Evolutionary conservation across 1,139 yeast species (phyloP).

Genomic region (Kurtzmaniella natalensis): DNA sequence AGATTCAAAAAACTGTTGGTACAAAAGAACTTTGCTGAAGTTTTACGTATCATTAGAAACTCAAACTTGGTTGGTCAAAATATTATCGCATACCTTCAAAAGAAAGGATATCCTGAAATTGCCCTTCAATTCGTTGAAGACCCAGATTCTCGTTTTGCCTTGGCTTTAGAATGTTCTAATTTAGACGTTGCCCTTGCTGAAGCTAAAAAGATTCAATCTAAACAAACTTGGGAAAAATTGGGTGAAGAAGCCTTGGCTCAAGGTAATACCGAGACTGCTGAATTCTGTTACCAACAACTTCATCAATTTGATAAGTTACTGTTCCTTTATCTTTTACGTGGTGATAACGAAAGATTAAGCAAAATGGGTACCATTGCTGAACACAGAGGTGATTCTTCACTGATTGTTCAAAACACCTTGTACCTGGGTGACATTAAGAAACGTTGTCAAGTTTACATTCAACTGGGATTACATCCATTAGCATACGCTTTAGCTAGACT

Average conservation of each 20-base stretch:
- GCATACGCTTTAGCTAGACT: constrained; percentile 93
- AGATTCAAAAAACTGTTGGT: constrained; percentile 92
- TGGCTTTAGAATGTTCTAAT: constrained; percentile 92
- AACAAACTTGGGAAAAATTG: constrained; percentile 73
- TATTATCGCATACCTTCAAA: constrained; percentile 90
- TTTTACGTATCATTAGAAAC: constrained; percentile 78
- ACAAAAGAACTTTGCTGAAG: constrained; percentile 87
- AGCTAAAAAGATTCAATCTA: constrained; percentile 71
- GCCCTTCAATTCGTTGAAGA: constrained; percentile 97
- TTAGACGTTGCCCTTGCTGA: constrained; percentile 82
- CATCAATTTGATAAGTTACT: constrained; percentile 85
- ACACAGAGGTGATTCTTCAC: constrained; percentile 75
- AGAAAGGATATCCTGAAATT: constrained; percentile 90
- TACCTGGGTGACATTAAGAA: constrained; percentile 72
- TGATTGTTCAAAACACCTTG: constrained; percentile 79
- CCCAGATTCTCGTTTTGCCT: constrained; percentile 91
- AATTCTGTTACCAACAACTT: constrained; percentile 83
- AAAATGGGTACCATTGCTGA: constrained; percentile 92
- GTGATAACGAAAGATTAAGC: constrained; percentile 67
- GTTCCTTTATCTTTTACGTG: constrained; percentile 79
- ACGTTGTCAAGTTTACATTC: constrained; percentile 70
- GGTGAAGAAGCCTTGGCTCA: constrained; percentile 85
- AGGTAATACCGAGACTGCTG: constrained; percentile 84
- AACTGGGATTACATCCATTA: constrained; percentile 79
- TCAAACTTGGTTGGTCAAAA: constrained; percentile 96